Conservation (phyloP, 176 grass and related monocot species). For the Oryza punctata region DNA sequence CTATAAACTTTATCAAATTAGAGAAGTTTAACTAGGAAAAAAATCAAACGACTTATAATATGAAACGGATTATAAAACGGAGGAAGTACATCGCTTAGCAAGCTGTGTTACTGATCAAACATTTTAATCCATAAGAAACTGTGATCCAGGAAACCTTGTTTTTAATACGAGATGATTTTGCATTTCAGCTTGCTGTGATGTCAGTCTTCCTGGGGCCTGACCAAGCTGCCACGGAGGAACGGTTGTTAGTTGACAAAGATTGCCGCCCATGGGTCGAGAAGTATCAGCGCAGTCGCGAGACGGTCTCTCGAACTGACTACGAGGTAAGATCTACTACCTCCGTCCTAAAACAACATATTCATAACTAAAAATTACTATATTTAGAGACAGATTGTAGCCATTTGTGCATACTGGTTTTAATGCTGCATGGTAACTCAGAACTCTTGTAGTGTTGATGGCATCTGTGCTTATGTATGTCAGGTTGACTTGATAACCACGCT, state of each 20-base stretch:
- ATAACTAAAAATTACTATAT: no score
- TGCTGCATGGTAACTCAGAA: background rate
- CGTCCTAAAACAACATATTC: no score
- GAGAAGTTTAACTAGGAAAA: no score
- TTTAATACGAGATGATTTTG: background rate
- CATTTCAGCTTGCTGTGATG: conserved; percentile 86
- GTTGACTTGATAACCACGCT: conserved; percentile 96
- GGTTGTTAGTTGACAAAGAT: conserved; percentile 67
- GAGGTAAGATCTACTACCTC: conserved; percentile 47
- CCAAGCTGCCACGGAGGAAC: conserved; percentile 71
- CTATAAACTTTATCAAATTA: no score
- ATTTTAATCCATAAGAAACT: background rate
- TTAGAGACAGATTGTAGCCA: background rate
- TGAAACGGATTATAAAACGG: no score
- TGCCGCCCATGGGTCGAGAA: conserved; percentile 88
- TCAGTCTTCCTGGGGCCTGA: conserved; percentile 90
- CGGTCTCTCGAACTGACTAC: conserved; percentile 90
- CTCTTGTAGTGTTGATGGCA: background rate
- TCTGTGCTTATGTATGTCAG: conserved; percentile 48
- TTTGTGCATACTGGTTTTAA: background rate
- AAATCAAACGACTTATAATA: no score
- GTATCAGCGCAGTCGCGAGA: conserved; percentile 93
- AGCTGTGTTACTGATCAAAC: background rate
- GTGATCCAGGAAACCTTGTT: background rate
- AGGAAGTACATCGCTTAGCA: background rate